Percentiles rank a stretch among this genome's conserved stretches.
These are phyloP conservation scores for Ogataea haglerorum DNA, from an alignment of 805 yeast species.

Conservation along the genomic window DNA sequence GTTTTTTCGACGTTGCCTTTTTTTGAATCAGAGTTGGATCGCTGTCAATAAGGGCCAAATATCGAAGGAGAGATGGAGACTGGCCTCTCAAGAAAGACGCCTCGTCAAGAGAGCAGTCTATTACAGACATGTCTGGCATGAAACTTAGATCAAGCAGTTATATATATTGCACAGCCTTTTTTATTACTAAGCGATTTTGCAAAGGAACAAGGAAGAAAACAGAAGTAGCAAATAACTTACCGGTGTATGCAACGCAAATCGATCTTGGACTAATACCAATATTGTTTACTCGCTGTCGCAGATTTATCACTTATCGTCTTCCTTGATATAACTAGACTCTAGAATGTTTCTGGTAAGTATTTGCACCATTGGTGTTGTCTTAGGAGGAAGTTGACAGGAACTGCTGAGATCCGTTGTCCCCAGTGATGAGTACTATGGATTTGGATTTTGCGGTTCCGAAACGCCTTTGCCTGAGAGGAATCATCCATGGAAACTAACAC, in stretches of 20 bases:
- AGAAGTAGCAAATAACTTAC: slow-evolving; percentile 9
- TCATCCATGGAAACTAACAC: slow-evolving; percentile 3
- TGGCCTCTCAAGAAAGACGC: neutral
- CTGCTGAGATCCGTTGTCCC: neutral
- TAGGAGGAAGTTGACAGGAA: neutral
- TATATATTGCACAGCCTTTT: slow-evolving; percentile 3
- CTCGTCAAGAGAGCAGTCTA: slow-evolving; percentile 2
- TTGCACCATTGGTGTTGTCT: neutral
- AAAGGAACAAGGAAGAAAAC: neutral
- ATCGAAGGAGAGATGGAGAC: neutral
- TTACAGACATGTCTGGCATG: neutral
- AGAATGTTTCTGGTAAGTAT: slow-evolving; percentile 8
- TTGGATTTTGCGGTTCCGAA: too few species aligned
- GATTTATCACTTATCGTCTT: neutral
- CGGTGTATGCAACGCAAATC: slow-evolving; percentile 1
- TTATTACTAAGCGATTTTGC: slow-evolving; percentile 1
- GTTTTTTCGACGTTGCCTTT: slow-evolving; percentile 10
- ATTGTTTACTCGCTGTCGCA: neutral
- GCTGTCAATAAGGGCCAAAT: neutral
- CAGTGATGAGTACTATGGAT: too few species aligned
- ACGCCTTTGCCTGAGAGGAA: too few species aligned
- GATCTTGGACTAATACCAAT: neutral
- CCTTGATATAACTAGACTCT: neutral
- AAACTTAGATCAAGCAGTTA: neutral
- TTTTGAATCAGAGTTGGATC: slow-evolving; percentile 5